phyloP scores from a whole-genome alignment of 805 yeast genomes.

The Nakazawaea holstii region DNA sequence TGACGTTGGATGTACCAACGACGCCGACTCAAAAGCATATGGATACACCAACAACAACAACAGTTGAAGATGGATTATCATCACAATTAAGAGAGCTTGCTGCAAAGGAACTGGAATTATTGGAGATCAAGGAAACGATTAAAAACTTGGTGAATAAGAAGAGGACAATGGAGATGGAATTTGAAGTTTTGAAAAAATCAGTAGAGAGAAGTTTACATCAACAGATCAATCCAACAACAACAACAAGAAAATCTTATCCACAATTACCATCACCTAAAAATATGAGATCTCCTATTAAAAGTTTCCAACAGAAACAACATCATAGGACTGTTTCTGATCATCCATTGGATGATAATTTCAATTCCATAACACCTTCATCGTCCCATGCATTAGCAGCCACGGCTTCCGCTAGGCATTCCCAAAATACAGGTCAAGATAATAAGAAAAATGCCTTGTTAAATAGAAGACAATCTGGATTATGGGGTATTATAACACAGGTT shows the following conservation, averaged over 20 bases:
- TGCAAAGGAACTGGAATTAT: constrained; percentile 59
- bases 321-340: constrained; percentile 7
- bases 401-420: neutral
- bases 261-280: neutral
- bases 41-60: neutral
- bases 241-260: neutral
- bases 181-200: constrained; percentile 41
- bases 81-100: constrained; percentile 58
- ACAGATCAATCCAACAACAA: constrained; percentile 25
- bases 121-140: constrained; percentile 56
- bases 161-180: constrained; percentile 39
- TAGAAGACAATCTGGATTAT: constrained; percentile 2
- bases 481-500: constrained; percentile 9
- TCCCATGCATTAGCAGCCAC: neutral
- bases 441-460: neutral
- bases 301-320: neutral
- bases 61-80: constrained; percentile 33
- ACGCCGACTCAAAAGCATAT: neutral
- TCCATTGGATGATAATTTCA: constrained; percentile 11
- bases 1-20: neutral
- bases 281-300: constrained; percentile 3
- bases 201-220: constrained; percentile 41
- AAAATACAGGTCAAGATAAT: neutral
- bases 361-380: neutral
- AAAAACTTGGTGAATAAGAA: constrained; percentile 36